These are phyloP conservation scores for Mortierella sp. DNA, from an alignment of 371 early-diverging fungal genomes.

Conservation along the genomic window DNA sequence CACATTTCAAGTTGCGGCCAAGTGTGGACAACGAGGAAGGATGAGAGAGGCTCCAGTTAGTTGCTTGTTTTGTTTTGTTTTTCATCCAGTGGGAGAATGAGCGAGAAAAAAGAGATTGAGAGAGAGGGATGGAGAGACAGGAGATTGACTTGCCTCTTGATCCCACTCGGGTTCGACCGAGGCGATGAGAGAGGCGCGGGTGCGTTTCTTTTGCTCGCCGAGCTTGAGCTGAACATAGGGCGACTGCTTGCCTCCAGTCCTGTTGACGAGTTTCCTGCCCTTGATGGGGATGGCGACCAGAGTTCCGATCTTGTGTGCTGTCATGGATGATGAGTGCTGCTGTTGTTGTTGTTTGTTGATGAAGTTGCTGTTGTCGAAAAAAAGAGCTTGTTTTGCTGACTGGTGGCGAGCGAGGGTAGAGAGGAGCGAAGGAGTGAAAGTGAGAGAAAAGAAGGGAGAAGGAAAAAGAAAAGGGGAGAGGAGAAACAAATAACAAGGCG, in stretches of 20 bases:
- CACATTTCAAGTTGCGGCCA: neutral
- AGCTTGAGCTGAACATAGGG: slow-evolving; percentile 58
- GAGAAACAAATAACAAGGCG: neutral
- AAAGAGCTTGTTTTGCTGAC: neutral
- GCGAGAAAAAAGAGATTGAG: neutral
- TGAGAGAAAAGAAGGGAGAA: neutral
- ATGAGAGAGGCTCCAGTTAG: neutral
- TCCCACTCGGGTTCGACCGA: slow-evolving; percentile 58
- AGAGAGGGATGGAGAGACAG: too few relatives aligned
- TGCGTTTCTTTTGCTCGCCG: slow-evolving; percentile 54
- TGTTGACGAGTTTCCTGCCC: slow-evolving; percentile 54
- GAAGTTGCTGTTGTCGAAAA: neutral
- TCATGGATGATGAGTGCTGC: slow-evolving; percentile 12
- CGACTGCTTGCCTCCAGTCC: slow-evolving; percentile 55
- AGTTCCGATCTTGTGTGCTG: slow-evolving; percentile 34
- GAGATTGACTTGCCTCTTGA: slow-evolving; percentile 49
- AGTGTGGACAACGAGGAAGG: neutral
- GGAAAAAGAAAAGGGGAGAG: neutral
- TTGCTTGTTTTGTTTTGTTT: neutral
- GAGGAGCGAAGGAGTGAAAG: neutral
- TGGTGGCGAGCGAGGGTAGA: neutral
- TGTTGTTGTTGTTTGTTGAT: neutral
- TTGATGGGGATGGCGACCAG: slow-evolving; percentile 59
- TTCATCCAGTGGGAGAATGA: neutral
- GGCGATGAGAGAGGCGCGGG: slow-evolving; percentile 50